Conservation (phyloP, 2,329 filamentous ascomycete genomes). For the Xylariaceae sp. region DNA sequence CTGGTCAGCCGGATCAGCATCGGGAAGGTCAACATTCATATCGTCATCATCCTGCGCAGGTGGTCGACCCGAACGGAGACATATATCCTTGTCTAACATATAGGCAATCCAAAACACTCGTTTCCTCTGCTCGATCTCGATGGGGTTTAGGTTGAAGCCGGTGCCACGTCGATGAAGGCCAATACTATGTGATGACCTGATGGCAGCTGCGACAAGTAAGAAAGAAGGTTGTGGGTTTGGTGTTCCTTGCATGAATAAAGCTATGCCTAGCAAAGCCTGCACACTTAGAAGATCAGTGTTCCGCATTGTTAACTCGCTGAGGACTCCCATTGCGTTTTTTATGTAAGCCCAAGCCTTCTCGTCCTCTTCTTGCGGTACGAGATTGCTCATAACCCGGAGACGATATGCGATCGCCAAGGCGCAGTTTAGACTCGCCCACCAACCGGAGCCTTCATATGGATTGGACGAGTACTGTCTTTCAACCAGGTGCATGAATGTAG, state of each 20-base stretch:
- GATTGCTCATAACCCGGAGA: conserved; percentile 89
- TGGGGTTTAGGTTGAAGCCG: conserved; percentile 85
- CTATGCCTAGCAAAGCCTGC: conserved; percentile 88
- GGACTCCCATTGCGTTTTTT: conserved; percentile 92
- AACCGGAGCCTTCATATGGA: conserved; percentile 90
- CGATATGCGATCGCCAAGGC: conserved; percentile 89
- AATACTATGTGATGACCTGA: conserved; percentile 86
- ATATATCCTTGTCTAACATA: conserved; percentile 59
- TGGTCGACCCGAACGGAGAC: conserved; percentile 53
- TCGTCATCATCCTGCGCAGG: conserved; percentile 60
- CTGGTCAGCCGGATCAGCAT: conserved; percentile 83
- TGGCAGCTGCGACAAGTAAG: conserved; percentile 83
- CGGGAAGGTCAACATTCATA: conserved; percentile 94
- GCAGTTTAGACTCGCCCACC: conserved; percentile 97
- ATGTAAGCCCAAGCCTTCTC: conserved; percentile 92
- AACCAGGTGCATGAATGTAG: conserved; percentile 96
- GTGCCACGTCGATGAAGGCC: conserved; percentile 90
- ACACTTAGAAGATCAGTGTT: conserved; percentile 94
- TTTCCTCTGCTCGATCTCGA: conserved; percentile 85
- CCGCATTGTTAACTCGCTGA: conserved; percentile 88
- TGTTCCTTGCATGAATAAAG: conserved; percentile 90
- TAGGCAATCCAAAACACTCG: conserved; percentile 62
- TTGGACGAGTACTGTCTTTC: conserved; percentile 89
- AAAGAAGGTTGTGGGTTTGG: conserved; percentile 95
- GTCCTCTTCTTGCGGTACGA: conserved; percentile 86